Evolutionary conservation across 257 asterid species (phyloP).

Genomic region (Buddleja alternifolia): DNA sequence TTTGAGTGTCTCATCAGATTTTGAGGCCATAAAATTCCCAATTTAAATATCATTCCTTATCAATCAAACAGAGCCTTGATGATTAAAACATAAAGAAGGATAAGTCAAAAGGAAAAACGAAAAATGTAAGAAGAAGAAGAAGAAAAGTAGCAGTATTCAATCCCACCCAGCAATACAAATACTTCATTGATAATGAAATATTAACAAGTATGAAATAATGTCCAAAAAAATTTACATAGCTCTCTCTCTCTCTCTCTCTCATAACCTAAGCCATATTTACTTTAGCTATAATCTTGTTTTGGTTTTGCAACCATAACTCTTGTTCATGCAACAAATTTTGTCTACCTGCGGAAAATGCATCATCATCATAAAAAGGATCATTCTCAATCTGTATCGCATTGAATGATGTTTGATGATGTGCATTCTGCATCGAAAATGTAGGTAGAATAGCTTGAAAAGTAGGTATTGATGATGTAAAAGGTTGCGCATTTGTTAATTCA

Average conservation of each 20-base stretch:
- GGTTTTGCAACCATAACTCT: conserved; percentile 66
- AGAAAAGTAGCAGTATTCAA: too few species aligned
- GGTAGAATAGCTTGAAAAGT: conserved; percentile 44
- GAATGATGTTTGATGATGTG: conserved; percentile 11
- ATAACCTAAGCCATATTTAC: conserved; percentile 37
- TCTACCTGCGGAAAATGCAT: conserved; percentile 28
- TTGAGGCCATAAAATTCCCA: too few species aligned
- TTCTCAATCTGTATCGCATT: conserved; percentile 27
- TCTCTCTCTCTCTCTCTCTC: background rate
- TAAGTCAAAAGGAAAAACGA: too few species aligned
- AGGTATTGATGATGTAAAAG: conserved; percentile 23
- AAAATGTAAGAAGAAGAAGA: too few species aligned
- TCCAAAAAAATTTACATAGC: background rate
- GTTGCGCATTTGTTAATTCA: conserved; percentile 18
- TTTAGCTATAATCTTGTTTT: conserved; percentile 73
- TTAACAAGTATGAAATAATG: too few species aligned
- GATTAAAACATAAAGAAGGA: too few species aligned
- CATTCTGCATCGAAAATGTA: conserved; percentile 37
- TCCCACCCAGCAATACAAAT: too few species aligned
- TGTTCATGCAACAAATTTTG: conserved; percentile 52
- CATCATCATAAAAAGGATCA: conserved; percentile 51
- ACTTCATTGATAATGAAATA: background rate
- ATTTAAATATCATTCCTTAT: too few species aligned
- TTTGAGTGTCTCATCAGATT: too few species aligned
- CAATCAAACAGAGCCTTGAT: too few species aligned